phyloP scores from a whole-genome alignment of 2,329 filamentous ascomycete genomes.

The Aspergillus tanneri region DNA sequence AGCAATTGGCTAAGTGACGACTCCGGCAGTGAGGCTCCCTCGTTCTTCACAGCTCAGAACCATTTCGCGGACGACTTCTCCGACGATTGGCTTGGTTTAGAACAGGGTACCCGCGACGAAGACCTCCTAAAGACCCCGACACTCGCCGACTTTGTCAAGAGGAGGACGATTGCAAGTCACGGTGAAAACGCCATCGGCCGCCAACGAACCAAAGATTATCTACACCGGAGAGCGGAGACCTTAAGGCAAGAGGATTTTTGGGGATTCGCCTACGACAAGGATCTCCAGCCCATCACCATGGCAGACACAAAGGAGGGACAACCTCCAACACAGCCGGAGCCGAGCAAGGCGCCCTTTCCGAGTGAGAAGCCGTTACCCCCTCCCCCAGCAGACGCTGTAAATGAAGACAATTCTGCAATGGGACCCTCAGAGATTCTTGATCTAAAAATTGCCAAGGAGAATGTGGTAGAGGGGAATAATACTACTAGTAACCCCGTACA shows the following conservation, averaged over 20 bases:
- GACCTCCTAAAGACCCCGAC: constrained; percentile 44
- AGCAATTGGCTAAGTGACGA: constrained; percentile 84
- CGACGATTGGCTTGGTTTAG: constrained; percentile 46
- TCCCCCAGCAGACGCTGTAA: constrained; percentile 27
- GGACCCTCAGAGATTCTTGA: constrained; percentile 15
- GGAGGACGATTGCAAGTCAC: constrained; percentile 20
- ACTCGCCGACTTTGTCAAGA: constrained; percentile 35
- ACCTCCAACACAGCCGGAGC: constrained; percentile 19
- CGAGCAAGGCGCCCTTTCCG: constrained; percentile 22
- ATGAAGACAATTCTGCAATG: constrained; percentile 7
- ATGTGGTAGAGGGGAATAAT: constrained; percentile 17
- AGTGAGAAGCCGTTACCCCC: constrained; percentile 45
- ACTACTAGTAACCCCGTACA: constrained; percentile 30
- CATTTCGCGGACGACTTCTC: constrained; percentile 43
- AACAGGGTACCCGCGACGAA: constrained; percentile 39
- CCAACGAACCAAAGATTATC: constrained; percentile 32
- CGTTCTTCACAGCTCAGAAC: constrained; percentile 47
- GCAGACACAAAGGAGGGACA: constrained; percentile 30
- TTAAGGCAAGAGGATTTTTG: constrained; percentile 47
- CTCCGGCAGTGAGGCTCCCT: constrained; percentile 71
- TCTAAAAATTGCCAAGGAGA: constrained; percentile 13
- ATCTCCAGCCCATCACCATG: constrained; percentile 36
- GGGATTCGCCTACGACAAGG: constrained; percentile 46
- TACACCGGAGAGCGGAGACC: constrained; percentile 43
- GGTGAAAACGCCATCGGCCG: constrained; percentile 23